These are phyloP conservation scores for Blastobotrys apis DNA, from an alignment of 1,139 yeast genomes.

Conservation along the genomic window DNA sequence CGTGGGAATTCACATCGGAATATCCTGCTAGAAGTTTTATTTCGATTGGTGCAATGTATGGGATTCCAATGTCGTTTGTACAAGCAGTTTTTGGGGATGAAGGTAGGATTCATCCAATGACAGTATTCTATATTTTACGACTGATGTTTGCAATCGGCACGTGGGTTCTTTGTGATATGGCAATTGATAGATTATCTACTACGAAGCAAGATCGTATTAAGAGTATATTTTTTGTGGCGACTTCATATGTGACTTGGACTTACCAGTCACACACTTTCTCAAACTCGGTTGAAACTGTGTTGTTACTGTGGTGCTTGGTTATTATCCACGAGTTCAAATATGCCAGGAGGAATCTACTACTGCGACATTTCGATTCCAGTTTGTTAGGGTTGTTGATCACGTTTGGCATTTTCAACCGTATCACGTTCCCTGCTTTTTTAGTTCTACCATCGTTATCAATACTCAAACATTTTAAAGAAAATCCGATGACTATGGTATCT, in stretches of 20 bases:
- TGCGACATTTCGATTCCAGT: conserved; percentile 33
- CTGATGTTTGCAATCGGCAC: conserved; percentile 52
- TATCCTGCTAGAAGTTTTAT: conserved; percentile 70
- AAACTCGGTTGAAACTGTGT: conserved; percentile 74
- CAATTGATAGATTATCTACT: conserved; percentile 45
- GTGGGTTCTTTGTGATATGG: conserved; percentile 55
- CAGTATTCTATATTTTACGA: conserved; percentile 56
- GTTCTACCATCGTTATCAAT: conserved; percentile 47
- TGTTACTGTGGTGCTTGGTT: conserved; percentile 55
- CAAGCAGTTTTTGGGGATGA: conserved; percentile 26
- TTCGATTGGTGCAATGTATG: conserved; percentile 64
- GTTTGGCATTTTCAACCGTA: conserved; percentile 76
- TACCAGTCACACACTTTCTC: conserved; percentile 88
- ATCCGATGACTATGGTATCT: conserved; percentile 29
- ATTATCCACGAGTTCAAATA: conserved; percentile 36
- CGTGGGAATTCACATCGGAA: conserved; percentile 77
- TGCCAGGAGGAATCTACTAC: conserved; percentile 24
- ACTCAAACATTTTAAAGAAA: conserved; percentile 26
- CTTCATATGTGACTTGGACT: conserved; percentile 75
- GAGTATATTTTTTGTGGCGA: conserved; percentile 59
- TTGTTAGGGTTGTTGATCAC: conserved; percentile 53
- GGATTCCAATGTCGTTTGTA: conserved; percentile 48
- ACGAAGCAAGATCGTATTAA: conserved; percentile 61
- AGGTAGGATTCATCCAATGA: conserved; percentile 29
- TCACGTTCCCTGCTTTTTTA: conserved; percentile 76